Base-by-base conservation (phyloP, 2,329 filamentous ascomycete genomes). In the Beauveria bassiana region DNA sequence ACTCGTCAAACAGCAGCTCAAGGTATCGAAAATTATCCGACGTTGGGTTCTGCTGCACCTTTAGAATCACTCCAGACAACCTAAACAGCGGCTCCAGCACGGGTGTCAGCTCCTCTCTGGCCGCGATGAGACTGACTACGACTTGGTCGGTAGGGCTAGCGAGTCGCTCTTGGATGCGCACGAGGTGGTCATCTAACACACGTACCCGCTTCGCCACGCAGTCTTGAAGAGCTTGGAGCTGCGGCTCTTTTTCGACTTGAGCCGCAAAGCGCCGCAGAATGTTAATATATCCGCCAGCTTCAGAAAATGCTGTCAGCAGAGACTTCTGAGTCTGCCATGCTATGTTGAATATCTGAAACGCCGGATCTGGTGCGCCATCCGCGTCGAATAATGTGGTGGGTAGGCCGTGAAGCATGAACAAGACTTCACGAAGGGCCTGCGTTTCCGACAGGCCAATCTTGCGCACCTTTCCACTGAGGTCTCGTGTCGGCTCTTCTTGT, bases 381-480 rank as follows among this genome's bases (percentile, higher is more conserved):
- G 66, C 24, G 61, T 75, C 76, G 68, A 93, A 96, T 1, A 96
- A 70, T 1, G 86, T 87, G 2, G 89, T 93, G 6, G 86, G 82
- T 4, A 95, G 76, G 0, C 93, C 93, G 59, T 86, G 84, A 0
- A 98, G 81, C 90, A 97, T 96, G 68, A 91, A 93, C 0, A 97
- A 77, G 0, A 86, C 83, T 59, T 98, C 92, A 53, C 91, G 85
- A 28, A 93, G 76, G 12, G 87, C 78, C 65, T 93, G 86, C 1
- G 89, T 77, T 70, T 96, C 93, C 0, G 88, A 84, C 6, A 93
- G 77, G 1, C 73, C 68, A 0, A 77, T 71, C 61, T 79, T 80
- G 38, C 72, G 73, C 0, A 72, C 64, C 40, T 68, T 69, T 0
- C 71, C 72, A 10, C 68, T 63, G 3, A 69, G 55, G 22, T 78